Evolutionary conservation across 2,329 filamentous ascomycete species (phyloP).

Genomic region (Sodiomyces alkalinus): DNA sequence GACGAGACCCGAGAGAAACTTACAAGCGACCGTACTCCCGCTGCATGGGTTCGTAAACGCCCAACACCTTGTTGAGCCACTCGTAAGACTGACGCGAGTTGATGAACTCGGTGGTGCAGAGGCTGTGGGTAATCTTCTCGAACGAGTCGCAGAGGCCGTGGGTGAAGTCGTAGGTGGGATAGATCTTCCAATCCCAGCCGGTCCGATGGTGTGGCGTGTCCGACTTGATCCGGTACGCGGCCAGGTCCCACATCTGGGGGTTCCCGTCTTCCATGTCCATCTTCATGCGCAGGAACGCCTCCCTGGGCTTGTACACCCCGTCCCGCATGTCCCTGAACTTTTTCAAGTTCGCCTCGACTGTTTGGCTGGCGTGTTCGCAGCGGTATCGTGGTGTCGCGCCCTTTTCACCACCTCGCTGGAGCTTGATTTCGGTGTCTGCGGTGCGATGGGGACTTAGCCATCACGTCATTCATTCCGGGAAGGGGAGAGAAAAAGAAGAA

Average conservation of each 20-base stretch:
- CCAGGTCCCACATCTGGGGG: conserved; percentile 92
- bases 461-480: no score
- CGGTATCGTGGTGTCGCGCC: conserved; percentile 56
- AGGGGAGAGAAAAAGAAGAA: no score
- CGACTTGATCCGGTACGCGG: conserved; percentile 73
- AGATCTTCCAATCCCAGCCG: conserved; percentile 75
- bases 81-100: conserved; percentile 78
- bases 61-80: conserved; percentile 69
- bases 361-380: conserved; percentile 65
- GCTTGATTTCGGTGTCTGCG: conserved; percentile 62
- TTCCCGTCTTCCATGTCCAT: conserved; percentile 73
- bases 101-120: conserved; percentile 90
- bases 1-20: no score
- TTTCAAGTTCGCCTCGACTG: conserved; percentile 57
- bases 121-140: conserved; percentile 78
- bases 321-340: conserved; percentile 87
- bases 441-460: background rate
- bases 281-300: conserved; percentile 86
- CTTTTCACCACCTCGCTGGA: conserved; percentile 67
- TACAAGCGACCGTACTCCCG: conserved; percentile 58
- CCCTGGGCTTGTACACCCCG: conserved; percentile 73
- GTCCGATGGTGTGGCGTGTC: conserved; percentile 61
- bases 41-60: conserved; percentile 86
- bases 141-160: conserved; percentile 88
- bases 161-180: conserved; percentile 81